A percentile compares a stretch with the other conserved stretches of the same genome.
Conservation (phyloP, 257 asterid species). For the Capsicum rhomboideum region DNA sequence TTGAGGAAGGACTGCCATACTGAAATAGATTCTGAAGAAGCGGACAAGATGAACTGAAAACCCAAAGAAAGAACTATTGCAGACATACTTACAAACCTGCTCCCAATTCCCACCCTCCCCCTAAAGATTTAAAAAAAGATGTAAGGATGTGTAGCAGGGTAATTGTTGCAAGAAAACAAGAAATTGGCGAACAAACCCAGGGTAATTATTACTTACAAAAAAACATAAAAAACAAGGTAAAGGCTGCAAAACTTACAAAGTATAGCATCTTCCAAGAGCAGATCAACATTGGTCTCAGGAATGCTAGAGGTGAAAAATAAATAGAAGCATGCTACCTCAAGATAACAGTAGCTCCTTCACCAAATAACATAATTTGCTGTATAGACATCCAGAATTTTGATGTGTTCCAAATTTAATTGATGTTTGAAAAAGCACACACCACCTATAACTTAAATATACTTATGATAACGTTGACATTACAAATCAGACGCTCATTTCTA, state of each 20-base stretch:
- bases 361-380: background rate
- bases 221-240: no score
- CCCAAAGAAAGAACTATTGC: background rate
- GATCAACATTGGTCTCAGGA: background rate
- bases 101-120: background rate
- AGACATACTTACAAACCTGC: background rate
- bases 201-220: background rate
- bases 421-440: background rate
- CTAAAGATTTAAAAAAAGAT: no score
- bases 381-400: background rate
- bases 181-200: background rate
- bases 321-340: background rate
- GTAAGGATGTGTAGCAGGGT: background rate
- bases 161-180: background rate
- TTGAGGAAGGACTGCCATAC: background rate
- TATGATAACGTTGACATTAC: background rate
- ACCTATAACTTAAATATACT: background rate
- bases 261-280: background rate
- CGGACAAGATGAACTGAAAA: background rate
- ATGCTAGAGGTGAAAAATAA: background rate
- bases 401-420: background rate
- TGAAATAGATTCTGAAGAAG: background rate
- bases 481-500: background rate
- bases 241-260: no score
- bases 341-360: background rate